Evolutionary conservation across 192 early-diverging fungal genomes (phyloP).

Genomic region (Bifiguratus adelaidae): DNA sequence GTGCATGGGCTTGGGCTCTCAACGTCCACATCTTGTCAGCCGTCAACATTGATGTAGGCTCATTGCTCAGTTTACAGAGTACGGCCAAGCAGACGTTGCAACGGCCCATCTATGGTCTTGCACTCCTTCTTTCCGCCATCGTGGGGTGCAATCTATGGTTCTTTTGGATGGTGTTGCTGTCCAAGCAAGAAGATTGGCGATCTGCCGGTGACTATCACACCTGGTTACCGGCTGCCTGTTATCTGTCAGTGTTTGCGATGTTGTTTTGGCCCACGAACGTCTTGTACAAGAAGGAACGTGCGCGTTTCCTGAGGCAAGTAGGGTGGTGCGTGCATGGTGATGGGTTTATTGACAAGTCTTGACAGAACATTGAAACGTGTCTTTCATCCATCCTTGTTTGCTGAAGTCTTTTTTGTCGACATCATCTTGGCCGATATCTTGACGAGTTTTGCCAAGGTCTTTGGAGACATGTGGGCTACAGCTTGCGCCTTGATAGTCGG

Average conservation of each 20-base stretch:
- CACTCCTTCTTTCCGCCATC: conserved; percentile 21
- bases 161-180: conserved; percentile 27
- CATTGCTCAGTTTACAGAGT: conserved; percentile 23
- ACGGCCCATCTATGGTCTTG: conserved; percentile 32
- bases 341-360: neutral
- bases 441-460: conserved; percentile 83
- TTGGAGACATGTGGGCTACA: conserved; percentile 72
- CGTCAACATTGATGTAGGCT: conserved; percentile 29
- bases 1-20: conserved; percentile 47
- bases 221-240: conserved; percentile 30
- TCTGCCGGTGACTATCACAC: conserved; percentile 11
- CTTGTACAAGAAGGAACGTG: conserved; percentile 35
- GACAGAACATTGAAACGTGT: conserved; percentile 37
- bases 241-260: conserved; percentile 21
- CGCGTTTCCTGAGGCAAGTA: conserved; percentile 37
- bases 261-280: conserved; percentile 34
- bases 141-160: conserved; percentile 32
- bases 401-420: conserved; percentile 58
- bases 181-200: neutral
- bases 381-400: conserved; percentile 30
- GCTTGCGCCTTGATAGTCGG: conserved; percentile 46
- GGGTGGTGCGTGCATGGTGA: neutral
- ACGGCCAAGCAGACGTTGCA: conserved; percentile 12
- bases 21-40: conserved; percentile 35
- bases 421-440: conserved; percentile 91